Percentiles rank a stretch among this genome's conserved stretches.
phyloP scores from a whole-genome alignment of 116 monocot genomes.

The Dioscorea cayenensis region DNA sequence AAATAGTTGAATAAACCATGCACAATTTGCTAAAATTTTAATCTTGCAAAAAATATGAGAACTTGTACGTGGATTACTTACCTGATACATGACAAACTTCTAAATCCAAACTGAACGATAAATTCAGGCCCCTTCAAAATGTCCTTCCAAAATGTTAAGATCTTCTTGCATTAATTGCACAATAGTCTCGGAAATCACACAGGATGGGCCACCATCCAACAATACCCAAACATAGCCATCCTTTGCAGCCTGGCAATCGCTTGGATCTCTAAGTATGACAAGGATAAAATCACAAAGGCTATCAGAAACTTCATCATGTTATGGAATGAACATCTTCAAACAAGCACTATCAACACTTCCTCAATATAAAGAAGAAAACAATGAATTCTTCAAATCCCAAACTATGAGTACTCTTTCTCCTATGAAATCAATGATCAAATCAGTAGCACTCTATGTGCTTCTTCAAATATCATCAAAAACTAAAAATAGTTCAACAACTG shows the following conservation, averaged over 20 bases:
- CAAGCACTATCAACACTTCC: conserved; percentile 40
- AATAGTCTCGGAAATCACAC: conserved; percentile 51
- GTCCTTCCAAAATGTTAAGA: conserved; percentile 50
- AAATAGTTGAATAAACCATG: too few relatives aligned
- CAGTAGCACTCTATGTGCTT: conserved; percentile 32
- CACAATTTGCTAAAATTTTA: too few relatives aligned
- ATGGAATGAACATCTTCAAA: conserved; percentile 35
- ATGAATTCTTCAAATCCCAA: conserved; percentile 63
- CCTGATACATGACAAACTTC: too few relatives aligned
- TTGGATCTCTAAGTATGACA: conserved; percentile 54
- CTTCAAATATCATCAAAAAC: conserved; percentile 67
- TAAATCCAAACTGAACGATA: too few relatives aligned
- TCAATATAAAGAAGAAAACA: conserved; percentile 50
- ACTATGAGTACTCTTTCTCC: conserved; percentile 55
- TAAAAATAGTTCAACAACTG: conserved; percentile 57
- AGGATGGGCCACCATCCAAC: conserved; percentile 71
- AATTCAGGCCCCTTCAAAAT: too few relatives aligned
- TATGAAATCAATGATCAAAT: conserved; percentile 56
- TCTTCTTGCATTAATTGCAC: conserved; percentile 57
- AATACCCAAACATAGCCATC: conserved; percentile 55
- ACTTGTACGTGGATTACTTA: too few relatives aligned
- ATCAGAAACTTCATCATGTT: conserved; percentile 59
- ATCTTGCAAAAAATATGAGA: too few relatives aligned
- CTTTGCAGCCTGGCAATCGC: conserved; percentile 58
- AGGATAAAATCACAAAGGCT: conserved; percentile 51